Percentiles rank a stretch among this genome's conserved stretches.
Conservation (phyloP, 805 yeast species). For the Metschnikowia arizonensis region DNA sequence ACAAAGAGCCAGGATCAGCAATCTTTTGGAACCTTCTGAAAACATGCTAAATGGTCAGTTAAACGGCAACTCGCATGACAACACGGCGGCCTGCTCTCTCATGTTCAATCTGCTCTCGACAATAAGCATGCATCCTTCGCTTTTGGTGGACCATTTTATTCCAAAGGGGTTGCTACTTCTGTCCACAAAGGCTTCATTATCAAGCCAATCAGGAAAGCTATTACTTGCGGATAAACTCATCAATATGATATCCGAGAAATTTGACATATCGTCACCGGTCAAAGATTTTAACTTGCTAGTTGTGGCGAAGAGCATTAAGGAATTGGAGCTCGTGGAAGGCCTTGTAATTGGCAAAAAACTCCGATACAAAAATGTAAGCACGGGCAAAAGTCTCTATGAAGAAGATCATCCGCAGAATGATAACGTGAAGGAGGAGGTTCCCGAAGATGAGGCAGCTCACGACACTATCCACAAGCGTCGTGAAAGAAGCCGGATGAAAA, state of each 20-base stretch:
- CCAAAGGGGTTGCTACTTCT: slow-evolving; percentile 64
- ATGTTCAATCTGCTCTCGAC: slow-evolving; percentile 44
- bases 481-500: background rate
- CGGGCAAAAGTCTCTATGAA: slow-evolving; percentile 50
- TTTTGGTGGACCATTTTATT: slow-evolving; percentile 72
- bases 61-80: background rate
- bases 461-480: slow-evolving; percentile 11
- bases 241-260: slow-evolving; percentile 29
- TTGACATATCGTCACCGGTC: slow-evolving; percentile 5
- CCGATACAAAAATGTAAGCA: slow-evolving; percentile 63
- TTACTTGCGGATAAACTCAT: slow-evolving; percentile 48
- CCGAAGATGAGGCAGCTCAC: slow-evolving; percentile 11
- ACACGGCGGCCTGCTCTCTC: slow-evolving; percentile 26
- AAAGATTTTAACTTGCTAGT: slow-evolving; percentile 31
- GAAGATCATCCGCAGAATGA: slow-evolving; percentile 15
- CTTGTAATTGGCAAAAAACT: slow-evolving; percentile 67
- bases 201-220: slow-evolving; percentile 57
- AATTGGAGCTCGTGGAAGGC: slow-evolving; percentile 75
- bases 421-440: slow-evolving; percentile 7
- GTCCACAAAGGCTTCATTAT: slow-evolving; percentile 57
- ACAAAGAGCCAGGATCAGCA: slow-evolving; percentile 35
- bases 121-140: slow-evolving; percentile 62
- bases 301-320: slow-evolving; percentile 60
- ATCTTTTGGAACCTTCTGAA: slow-evolving; percentile 27
- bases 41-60: slow-evolving; percentile 7